A percentile compares a stretch with the other conserved stretches of the same genome.
These are phyloP conservation scores for Xerocomellus amylosporus DNA, from an alignment of 768 basidiomycete genomes.

Conservation along the genomic window DNA sequence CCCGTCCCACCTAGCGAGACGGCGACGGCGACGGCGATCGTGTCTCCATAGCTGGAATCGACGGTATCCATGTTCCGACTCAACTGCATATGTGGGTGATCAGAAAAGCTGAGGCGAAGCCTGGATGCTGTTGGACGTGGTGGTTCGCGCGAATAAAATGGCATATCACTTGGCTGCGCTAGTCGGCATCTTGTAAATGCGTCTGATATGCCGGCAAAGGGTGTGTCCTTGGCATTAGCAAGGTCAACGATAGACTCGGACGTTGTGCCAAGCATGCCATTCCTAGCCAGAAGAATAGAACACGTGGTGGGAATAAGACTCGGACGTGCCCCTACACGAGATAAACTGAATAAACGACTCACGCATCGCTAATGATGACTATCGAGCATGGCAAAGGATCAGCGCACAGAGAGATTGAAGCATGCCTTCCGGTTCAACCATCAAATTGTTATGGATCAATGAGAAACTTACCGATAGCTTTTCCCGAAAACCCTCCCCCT, in stretches of 20 bases:
- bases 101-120: background rate
- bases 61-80: background rate
- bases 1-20: slow-evolving; percentile 22
- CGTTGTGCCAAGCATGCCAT: slow-evolving; percentile 34
- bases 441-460: background rate
- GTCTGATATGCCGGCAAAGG: background rate
- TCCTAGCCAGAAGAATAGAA: slow-evolving; percentile 27
- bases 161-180: background rate
- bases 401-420: background rate
- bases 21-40: slow-evolving; percentile 17
- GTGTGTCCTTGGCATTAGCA: slow-evolving; percentile 1
- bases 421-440: background rate
- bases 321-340: background rate
- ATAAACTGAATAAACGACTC: slow-evolving; percentile 24
- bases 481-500: slow-evolving; percentile 37
- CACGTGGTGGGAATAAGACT: background rate
- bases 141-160: background rate
- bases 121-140: background rate
- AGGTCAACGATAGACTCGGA: slow-evolving; percentile 2
- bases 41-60: slow-evolving; percentile 2
- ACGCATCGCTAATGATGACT: slow-evolving; percentile 45
- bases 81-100: slow-evolving; percentile 5
- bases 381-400: background rate
- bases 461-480: slow-evolving; percentile 34
- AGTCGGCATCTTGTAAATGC: slow-evolving; percentile 14